phyloP scores from a whole-genome alignment of 2,329 filamentous ascomycete species.

The Lachnellula subtilissima region DNA sequence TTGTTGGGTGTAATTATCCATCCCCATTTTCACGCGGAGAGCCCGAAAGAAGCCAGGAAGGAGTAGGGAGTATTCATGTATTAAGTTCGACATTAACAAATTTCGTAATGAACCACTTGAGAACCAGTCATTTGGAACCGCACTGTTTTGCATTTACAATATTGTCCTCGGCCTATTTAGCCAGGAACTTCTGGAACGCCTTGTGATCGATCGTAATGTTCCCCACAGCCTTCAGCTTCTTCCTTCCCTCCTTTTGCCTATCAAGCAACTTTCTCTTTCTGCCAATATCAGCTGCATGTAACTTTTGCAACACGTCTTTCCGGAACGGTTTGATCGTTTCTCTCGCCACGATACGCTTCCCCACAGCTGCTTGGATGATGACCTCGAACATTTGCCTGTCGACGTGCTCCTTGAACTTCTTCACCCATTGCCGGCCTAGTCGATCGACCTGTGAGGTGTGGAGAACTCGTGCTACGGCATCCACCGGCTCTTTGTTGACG shows the following conservation, averaged over 20 bases:
- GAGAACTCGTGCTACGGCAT: slow-evolving; percentile 88
- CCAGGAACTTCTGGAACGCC: slow-evolving; percentile 89
- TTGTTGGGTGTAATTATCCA: too few species aligned
- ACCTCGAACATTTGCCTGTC: slow-evolving; percentile 97
- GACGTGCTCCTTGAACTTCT: slow-evolving; percentile 95
- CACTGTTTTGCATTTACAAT: not conserved
- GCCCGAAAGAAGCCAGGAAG: too few species aligned
- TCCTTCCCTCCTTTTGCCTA: slow-evolving; percentile 93
- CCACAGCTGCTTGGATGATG: slow-evolving; percentile 85
- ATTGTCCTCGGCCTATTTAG: slow-evolving; percentile 51
- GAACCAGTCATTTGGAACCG: too few species aligned
- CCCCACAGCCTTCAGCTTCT: slow-evolving; percentile 76
- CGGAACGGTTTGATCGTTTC: slow-evolving; percentile 96
- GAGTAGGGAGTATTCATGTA: too few species aligned
- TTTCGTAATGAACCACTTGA: too few species aligned
- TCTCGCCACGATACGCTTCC: slow-evolving; percentile 76
- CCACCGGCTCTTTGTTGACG: slow-evolving; percentile 89
- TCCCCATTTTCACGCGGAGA: too few species aligned
- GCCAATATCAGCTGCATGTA: slow-evolving; percentile 85
- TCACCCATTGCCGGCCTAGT: slow-evolving; percentile 82
- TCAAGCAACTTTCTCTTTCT: slow-evolving; percentile 82
- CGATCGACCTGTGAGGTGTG: slow-evolving; percentile 77
- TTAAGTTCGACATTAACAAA: too few species aligned
- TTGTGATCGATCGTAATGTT: slow-evolving; percentile 96
- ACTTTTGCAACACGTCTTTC: slow-evolving; percentile 88